Percentiles rank a stretch among this genome's conserved stretches.
Conservation (phyloP, 495 filamentous ascomycete species). For the Aspergillus nanangensis region DNA sequence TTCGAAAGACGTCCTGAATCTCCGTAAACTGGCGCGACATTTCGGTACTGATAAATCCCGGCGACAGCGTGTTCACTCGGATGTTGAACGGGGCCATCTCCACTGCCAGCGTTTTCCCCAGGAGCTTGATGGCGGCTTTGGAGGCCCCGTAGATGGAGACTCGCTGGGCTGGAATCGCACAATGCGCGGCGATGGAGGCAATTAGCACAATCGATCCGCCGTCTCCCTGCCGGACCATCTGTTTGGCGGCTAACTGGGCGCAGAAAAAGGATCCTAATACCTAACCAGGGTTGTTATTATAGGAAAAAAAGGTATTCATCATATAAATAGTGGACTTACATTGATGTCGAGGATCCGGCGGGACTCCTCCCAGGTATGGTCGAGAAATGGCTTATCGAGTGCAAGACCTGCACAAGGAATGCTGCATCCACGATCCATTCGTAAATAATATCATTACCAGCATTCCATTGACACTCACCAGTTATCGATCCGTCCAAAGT, state of each 20-base stretch:
- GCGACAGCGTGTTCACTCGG: slow-evolving; percentile 20
- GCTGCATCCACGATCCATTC: background rate
- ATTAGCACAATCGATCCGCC: slow-evolving; percentile 59
- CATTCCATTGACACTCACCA: background rate
- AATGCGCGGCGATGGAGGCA: slow-evolving; percentile 47
- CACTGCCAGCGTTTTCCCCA: slow-evolving; percentile 40
- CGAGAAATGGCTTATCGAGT: slow-evolving; percentile 9
- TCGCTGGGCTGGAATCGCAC: slow-evolving; percentile 1
- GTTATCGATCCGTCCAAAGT: slow-evolving; percentile 7
- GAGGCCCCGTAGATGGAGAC: slow-evolving; percentile 51
- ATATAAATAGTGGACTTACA: slow-evolving; percentile 1
- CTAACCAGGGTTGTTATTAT: background rate
- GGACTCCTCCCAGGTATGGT: slow-evolving; percentile 7
- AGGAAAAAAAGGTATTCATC: too few relatives aligned
- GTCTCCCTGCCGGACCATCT: slow-evolving; percentile 34
- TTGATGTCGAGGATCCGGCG: slow-evolving; percentile 7
- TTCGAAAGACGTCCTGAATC: background rate
- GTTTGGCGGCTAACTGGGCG: slow-evolving; percentile 12
- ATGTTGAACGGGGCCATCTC: slow-evolving; percentile 26
- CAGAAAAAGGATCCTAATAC: slow-evolving; percentile 5
- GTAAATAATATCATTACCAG: background rate
- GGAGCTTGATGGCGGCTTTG: slow-evolving; percentile 53
- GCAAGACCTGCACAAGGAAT: slow-evolving; percentile 3
- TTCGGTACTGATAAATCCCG: slow-evolving; percentile 13
- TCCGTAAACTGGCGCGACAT: background rate